A percentile compares a stretch with the other conserved stretches of the same genome.
Conservation (phyloP, 148 eudicot genomes). For the Cornus kousa region DNA sequence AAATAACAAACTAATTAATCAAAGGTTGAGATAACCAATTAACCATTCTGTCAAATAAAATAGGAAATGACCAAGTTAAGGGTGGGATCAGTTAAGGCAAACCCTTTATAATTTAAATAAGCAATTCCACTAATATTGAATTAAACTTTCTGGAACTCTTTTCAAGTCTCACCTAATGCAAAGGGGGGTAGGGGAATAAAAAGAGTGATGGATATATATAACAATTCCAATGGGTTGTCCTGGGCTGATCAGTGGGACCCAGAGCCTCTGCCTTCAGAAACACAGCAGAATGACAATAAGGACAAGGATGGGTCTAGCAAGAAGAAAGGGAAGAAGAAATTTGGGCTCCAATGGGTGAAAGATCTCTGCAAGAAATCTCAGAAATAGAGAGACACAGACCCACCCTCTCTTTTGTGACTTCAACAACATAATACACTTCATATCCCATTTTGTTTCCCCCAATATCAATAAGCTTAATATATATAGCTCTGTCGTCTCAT, state of each 20-base stretch:
- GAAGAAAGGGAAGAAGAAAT: slow-evolving; percentile 37
- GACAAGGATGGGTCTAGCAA: slow-evolving; percentile 31
- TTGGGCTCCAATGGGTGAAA: slow-evolving; percentile 49
- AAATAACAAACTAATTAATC: background rate
- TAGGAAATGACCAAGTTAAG: slow-evolving; percentile 10
- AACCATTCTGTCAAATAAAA: slow-evolving; percentile 5
- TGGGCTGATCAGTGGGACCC: slow-evolving; percentile 96
- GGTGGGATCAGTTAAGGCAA: background rate
- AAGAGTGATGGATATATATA: slow-evolving; percentile 44
- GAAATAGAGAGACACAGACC: slow-evolving; percentile 8
- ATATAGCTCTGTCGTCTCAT: background rate
- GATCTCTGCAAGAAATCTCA: slow-evolving; percentile 54
- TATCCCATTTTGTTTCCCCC: no score
- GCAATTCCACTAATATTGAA: background rate
- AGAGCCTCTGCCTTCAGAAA: slow-evolving; percentile 38
- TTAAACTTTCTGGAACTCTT: background rate
- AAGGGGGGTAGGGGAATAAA: slow-evolving; percentile 7
- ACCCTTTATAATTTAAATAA: background rate
- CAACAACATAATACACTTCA: background rate
- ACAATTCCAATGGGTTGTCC: slow-evolving; percentile 44
- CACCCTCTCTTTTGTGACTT: background rate
- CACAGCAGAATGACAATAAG: slow-evolving; percentile 27
- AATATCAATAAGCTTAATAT: background rate
- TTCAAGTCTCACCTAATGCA: background rate
- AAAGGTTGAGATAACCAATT: background rate